Conservation (phyloP, 2,329 filamentous ascomycete species). For the Zarea fungicola region DNA sequence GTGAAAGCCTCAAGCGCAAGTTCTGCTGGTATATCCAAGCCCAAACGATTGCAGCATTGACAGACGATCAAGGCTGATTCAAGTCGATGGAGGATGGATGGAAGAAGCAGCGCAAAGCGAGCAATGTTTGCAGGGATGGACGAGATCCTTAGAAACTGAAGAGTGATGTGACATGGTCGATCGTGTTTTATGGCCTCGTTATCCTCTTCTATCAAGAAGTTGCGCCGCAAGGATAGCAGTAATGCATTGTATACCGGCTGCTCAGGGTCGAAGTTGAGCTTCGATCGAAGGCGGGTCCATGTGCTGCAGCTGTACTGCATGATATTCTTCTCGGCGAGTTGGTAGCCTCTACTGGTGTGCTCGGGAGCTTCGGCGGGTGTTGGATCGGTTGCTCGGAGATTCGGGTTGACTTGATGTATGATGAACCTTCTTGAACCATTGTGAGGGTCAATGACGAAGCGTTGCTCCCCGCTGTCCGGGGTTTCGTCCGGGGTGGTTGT, state of each 20-base stretch:
- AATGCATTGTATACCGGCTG: slow-evolving; percentile 80
- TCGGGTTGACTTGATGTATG: slow-evolving; percentile 45
- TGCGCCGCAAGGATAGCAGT: slow-evolving; percentile 70
- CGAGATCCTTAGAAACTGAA: slow-evolving; percentile 73
- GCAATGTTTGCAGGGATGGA: slow-evolving; percentile 67
- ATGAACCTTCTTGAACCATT: slow-evolving; percentile 62
- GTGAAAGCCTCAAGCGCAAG: slow-evolving; percentile 86
- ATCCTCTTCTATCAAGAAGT: slow-evolving; percentile 64
- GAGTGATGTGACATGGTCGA: slow-evolving; percentile 60
- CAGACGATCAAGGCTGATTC: slow-evolving; percentile 76
- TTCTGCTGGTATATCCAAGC: slow-evolving; percentile 57
- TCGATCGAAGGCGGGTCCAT: slow-evolving; percentile 53
- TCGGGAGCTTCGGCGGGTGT: slow-evolving; percentile 53
- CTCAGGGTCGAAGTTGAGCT: slow-evolving; percentile 51
- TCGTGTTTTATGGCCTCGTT: slow-evolving; percentile 24
- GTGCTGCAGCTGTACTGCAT: slow-evolving; percentile 79
- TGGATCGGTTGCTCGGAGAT: slow-evolving; percentile 58
- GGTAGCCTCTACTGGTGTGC: slow-evolving; percentile 40
- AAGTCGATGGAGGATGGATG: slow-evolving; percentile 77
- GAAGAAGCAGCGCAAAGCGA: slow-evolving; percentile 68
- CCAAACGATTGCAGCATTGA: slow-evolving; percentile 65
- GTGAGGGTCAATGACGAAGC: slow-evolving; percentile 53
- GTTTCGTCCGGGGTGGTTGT: neutral
- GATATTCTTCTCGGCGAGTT: slow-evolving; percentile 52
- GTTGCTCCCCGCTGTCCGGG: slow-evolving; percentile 32